Evolutionary conservation across 192 early-diverging fungal species (phyloP), one percentile per base, ranked within the genome.

Genomic region (Coemansia sp.): DNA sequence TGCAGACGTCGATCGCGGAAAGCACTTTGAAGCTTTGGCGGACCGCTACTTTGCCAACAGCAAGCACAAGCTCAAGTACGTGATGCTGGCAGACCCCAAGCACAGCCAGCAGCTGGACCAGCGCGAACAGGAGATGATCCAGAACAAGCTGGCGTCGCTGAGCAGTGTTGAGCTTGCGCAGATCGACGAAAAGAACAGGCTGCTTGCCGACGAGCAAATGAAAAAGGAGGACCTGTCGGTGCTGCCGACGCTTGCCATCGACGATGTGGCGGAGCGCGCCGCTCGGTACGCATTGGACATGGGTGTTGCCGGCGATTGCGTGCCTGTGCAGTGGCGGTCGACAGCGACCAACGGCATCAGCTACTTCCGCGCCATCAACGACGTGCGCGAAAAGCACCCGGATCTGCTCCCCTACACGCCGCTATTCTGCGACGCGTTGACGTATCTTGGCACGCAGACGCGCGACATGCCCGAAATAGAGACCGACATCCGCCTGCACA

Each of bases 271-370:
- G 8, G 37, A 46, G 28, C 61, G 77, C 16, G 81, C 88, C 55
- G 76, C 75, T 25, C 87, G 87, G 64, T 85, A 83, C n/a, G 86
- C 84, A 39, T 34, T 78, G 39, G 72, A 74, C 45, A 74, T 83
- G 76, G 67, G 72, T 15, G 74, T 77, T 8, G 68, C 75, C 21
- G 81, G 71, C 40, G 72, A 72, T 18, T 58, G 87, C 26, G 80
- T 82, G 25, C 80, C 80, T 21, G 86, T 93, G 29, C 91, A 93
- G 53, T 90, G 88, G 89, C 84, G 93, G 55, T 81, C 85, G 6
- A 89, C 94, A 0, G 66, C 86, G 4, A 98, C 96, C 35, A 98
- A 98, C 64, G 94, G 93, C 25, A 88, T 98, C 57, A 94, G 94
- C 33, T 98, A 98, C 74, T 81, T 95, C 49, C 84, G 85, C n/a